Evolutionary conservation across 306 rosid species (phyloP).

Genomic region (Rosa multiflora): DNA sequence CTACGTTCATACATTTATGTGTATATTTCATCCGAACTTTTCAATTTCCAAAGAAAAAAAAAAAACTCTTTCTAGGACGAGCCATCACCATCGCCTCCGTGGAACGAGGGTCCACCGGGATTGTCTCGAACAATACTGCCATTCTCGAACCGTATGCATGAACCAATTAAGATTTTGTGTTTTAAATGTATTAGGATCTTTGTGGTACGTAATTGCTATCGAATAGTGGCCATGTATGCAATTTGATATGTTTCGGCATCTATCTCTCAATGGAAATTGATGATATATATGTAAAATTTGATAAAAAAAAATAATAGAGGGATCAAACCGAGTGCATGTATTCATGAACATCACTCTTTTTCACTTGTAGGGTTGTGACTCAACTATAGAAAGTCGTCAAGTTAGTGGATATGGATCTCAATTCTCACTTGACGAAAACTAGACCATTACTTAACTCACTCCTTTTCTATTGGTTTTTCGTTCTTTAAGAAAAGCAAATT

Average conservation of each 20-base stretch:
- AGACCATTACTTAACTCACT: neutral
- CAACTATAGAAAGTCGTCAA: slow-evolving; percentile 5
- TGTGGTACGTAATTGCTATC: neutral
- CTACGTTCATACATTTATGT: neutral
- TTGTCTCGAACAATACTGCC: neutral
- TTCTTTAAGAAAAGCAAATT: neutral
- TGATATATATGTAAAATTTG: neutral
- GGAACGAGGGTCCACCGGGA: neutral
- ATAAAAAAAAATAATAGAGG: neutral
- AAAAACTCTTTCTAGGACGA: neutral
- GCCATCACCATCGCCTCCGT: slow-evolving; percentile 8
- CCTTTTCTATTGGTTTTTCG: neutral
- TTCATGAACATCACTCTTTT: neutral
- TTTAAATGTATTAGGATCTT: neutral
- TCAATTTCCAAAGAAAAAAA: neutral
- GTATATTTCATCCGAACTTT: neutral
- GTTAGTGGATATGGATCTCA: neutral
- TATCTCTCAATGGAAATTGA: neutral
- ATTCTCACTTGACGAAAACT: neutral
- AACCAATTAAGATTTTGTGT: neutral
- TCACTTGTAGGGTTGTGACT: slow-evolving; percentile 6
- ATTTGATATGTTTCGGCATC: neutral
- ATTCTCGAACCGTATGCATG: neutral
- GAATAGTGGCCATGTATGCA: neutral
- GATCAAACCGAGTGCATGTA: neutral